Evolutionary conservation across 352 stramenopile species (phyloP).

Genomic region (Globisporangium rhizosaccharum): DNA sequence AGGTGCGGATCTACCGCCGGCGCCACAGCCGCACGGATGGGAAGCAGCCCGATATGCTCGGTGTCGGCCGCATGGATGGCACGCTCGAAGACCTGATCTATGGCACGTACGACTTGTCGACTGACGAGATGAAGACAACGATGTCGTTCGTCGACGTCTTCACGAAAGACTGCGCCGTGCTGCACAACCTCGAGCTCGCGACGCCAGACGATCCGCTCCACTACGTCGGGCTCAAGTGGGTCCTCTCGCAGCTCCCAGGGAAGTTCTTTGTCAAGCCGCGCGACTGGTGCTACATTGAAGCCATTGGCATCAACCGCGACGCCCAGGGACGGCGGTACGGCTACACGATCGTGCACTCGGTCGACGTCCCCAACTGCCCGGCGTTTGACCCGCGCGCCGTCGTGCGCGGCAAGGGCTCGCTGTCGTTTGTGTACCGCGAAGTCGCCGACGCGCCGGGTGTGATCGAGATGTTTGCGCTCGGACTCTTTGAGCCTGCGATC

Average conservation of each 20-base stretch:
- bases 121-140: slow-evolving; percentile 37
- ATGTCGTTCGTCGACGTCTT: slow-evolving; percentile 26
- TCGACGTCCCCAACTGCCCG: slow-evolving; percentile 36
- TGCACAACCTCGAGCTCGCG: slow-evolving; percentile 34
- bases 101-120: slow-evolving; percentile 31
- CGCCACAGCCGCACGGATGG: slow-evolving; percentile 7
- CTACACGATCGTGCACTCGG: slow-evolving; percentile 42
- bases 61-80: slow-evolving; percentile 34
- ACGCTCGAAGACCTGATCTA: slow-evolving; percentile 51
- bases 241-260: slow-evolving; percentile 27
- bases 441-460: slow-evolving; percentile 19
- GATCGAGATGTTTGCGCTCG: slow-evolving; percentile 40
- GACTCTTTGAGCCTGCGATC: slow-evolving; percentile 33
- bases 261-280: slow-evolving; percentile 18
- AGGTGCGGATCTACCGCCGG: slow-evolving; percentile 41
- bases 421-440: slow-evolving; percentile 35
- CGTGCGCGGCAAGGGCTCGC: slow-evolving; percentile 28
- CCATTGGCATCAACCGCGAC: slow-evolving; percentile 41
- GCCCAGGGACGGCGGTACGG: slow-evolving; percentile 23
- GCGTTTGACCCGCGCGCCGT: slow-evolving; percentile 24
- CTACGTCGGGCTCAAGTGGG: slow-evolving; percentile 52
- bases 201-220: slow-evolving; percentile 35
- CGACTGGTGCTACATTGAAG: slow-evolving; percentile 33
- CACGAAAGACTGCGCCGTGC: slow-evolving; percentile 30
- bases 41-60: slow-evolving; percentile 26